Evolutionary conservation across 1,284 basidiomycete species (phyloP), one percentile per base, ranked within the genome.

Genomic region (Trichosporon coremiiforme): DNA sequence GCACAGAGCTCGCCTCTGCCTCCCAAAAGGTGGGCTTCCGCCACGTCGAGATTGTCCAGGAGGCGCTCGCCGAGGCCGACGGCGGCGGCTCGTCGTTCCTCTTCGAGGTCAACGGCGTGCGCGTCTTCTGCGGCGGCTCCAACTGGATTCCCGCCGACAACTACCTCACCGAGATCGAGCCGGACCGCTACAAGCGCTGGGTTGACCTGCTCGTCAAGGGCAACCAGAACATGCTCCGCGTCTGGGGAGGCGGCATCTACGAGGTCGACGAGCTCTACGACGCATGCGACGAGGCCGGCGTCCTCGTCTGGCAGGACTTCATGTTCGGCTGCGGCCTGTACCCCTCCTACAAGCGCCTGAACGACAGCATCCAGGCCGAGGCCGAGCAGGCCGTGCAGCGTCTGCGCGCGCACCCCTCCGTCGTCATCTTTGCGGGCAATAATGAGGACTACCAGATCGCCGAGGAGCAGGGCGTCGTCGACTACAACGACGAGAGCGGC

Each of bases 81-180:
- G 87, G 91, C 75, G 87, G 88, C 10, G 93, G 93, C 1, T 87
- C 89, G 12, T 89, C 90, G 0, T 96, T 95, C 86, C 82, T 93
- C 47, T 97, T 97, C 80, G 90, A 94, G 79, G 87, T 96, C 77
- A 96, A 96, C 81, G 92, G 92, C 65, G 84, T 92, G 71, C 86
- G 91, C 60, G 86, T 95, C n/a, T 97, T 96, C 80, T 91, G 90
- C 76, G 94, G 92, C 72, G 93, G 90, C 87, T 92, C 91, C 1
- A 96, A 95, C 80, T 96, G 94, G 94, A 95, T 96, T 75, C 94
- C 94, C 2, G 91, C 90, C 0, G 93, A 95, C 80, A 92, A 89
- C 4, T 93, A 95, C 83, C 83, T 95, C 55, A 94, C 94, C 1
- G 90, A 87, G 89, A 84, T 88, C 74, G 84, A 84, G 0, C 78